A percentile compares a stretch with the other conserved stretches of the same genome.
phyloP scores from a whole-genome alignment of 495 filamentous ascomycete genomes.

The Xylaria castorea region DNA sequence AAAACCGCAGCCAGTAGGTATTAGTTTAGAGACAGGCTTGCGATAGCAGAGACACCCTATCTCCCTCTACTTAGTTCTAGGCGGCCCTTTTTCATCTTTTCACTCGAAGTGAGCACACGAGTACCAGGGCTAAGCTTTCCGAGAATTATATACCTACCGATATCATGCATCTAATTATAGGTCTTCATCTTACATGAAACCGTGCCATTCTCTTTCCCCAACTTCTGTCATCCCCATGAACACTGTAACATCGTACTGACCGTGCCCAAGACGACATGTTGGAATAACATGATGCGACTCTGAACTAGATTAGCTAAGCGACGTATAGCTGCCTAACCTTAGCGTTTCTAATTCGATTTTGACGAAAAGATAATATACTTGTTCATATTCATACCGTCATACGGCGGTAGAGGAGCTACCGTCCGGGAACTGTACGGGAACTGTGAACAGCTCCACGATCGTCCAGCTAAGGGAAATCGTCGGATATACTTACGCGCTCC shows the following conservation, averaged over 20 bases:
- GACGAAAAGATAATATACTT: background rate
- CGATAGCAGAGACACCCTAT: background rate
- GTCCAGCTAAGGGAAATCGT: background rate
- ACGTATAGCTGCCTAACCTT: background rate
- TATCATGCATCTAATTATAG: background rate
- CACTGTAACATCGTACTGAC: background rate
- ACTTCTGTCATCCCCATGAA: background rate
- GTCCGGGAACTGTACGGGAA: slow-evolving; percentile 23
- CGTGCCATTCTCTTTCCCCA: background rate
- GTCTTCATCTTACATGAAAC: background rate
- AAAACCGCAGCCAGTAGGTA: background rate
- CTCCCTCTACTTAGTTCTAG: background rate
- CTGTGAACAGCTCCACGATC: slow-evolving; percentile 19
- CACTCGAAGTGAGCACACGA: background rate
- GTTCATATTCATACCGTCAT: background rate
- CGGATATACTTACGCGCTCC: slow-evolving; percentile 19
- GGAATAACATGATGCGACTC: background rate
- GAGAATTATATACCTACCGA: background rate
- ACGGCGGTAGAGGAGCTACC: background rate
- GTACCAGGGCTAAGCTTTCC: background rate
- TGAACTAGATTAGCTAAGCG: background rate
- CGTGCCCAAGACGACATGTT: background rate
- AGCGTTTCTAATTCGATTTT: background rate
- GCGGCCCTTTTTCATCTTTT: too few species aligned
- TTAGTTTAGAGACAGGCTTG: background rate